These are phyloP conservation scores for Penicillium olsonii DNA, from an alignment of 2,329 filamentous ascomycete genomes.

Conservation along the genomic window DNA sequence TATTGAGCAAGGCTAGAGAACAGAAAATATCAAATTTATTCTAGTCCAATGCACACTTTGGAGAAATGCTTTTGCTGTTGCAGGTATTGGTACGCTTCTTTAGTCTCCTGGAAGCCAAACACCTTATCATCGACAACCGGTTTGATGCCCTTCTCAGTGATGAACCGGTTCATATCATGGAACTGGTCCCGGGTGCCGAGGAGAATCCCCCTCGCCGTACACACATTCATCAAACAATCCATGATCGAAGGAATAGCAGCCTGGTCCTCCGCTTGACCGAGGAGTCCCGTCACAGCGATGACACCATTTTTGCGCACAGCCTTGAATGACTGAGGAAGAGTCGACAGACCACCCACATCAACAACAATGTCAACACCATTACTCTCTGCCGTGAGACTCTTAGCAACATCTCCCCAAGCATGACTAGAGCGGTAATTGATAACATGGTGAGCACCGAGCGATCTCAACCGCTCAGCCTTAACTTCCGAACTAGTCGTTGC, in stretches of 20 bases:
- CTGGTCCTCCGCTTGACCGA: slow-evolving; percentile 44
- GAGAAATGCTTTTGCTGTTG: slow-evolving; percentile 53
- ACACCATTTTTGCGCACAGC: slow-evolving; percentile 52
- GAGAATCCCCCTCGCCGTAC: slow-evolving; percentile 51
- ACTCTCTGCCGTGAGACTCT: slow-evolving; percentile 49
- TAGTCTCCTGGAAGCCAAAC: slow-evolving; percentile 49
- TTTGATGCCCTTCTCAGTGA: slow-evolving; percentile 52
- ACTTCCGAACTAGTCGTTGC: slow-evolving; percentile 56
- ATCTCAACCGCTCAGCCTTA: slow-evolving; percentile 54
- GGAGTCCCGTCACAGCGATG: slow-evolving; percentile 54
- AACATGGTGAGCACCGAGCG: slow-evolving; percentile 57
- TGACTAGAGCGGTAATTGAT: slow-evolving; percentile 56
- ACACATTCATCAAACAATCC: slow-evolving; percentile 45
- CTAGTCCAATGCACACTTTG: slow-evolving; percentile 32
- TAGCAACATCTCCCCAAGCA: slow-evolving; percentile 58
- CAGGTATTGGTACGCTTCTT: slow-evolving; percentile 53
- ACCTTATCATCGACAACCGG: slow-evolving; percentile 53
- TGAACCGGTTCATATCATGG: slow-evolving; percentile 53
- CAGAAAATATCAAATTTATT: neutral
- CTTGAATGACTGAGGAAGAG: slow-evolving; percentile 49
- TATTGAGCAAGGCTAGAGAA: neutral
- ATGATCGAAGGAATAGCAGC: slow-evolving; percentile 30
- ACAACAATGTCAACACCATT: slow-evolving; percentile 56
- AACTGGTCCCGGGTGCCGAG: slow-evolving; percentile 52
- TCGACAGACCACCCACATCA: slow-evolving; percentile 58